Evolutionary conservation across 192 early-diverging fungal species (phyloP), one percentile per base, ranked within the genome.

Genomic region (Coemansia sp.): DNA sequence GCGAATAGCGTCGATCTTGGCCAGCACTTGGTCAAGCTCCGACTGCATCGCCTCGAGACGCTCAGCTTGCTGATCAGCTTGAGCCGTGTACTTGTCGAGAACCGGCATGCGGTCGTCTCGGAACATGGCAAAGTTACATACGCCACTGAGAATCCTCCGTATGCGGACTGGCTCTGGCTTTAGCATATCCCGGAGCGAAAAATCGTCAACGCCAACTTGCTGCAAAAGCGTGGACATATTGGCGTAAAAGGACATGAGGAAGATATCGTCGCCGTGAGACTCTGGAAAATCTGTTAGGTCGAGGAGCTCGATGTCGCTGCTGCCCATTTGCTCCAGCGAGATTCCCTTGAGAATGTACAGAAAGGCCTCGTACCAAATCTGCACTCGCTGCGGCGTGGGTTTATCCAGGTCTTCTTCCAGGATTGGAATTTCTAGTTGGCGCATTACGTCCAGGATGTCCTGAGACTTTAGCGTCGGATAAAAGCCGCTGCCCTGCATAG

Each of bases 71-170:
- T 76, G 68, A 32, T 85, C 92, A 1, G 87, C 76, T 68, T 89
- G 80, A 35, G 70, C 64, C 2, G 86, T 88, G 68, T 85, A 89
- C 43, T 86, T 76, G 62, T 94, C 89, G 57, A 87, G 84, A 0
- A 89, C 70, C 2, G 74, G 81, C 77, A 93, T 79, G 7, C 88
- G 81, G 66, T 94, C 90, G 58, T 95, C 93, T 20, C 93, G 80
- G 69, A 97, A 97, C 80, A 93, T 96, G 56, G 89, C 90, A 85
- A 94, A 97, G 70, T 97, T 97, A 68, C 94, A 93, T 24, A 95
- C 79, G 7, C 86, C 91, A 73, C 89, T 92, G 10, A 97, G 82
- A n/a, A 93, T 86, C n/a, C 84, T 76, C 0, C 89, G 73, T 29
- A 93, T 76, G 5, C 89, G 85, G 0, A 67, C 77, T 0, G 89